Percentiles rank a stretch among this genome's conserved stretches.
These are phyloP conservation scores for Plasmodium cynomolgi DNA, from an alignment of 169 alveolate species.

Conservation along the genomic window DNA sequence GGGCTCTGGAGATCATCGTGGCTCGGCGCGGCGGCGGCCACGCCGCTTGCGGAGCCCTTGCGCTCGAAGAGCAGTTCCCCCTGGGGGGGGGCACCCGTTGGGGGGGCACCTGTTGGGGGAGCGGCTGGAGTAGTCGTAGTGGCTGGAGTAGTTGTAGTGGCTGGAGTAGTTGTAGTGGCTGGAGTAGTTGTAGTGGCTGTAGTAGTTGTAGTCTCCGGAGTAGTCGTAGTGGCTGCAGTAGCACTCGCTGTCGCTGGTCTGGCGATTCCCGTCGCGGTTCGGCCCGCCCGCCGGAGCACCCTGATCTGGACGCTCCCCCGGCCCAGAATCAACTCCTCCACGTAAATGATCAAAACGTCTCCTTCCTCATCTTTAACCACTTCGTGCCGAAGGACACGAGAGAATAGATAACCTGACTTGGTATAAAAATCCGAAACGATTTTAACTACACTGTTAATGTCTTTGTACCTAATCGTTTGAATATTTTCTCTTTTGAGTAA, in stretches of 20 bases:
- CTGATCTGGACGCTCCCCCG: conserved; percentile 27
- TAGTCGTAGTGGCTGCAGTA: too few relatives aligned
- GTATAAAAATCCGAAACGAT: conserved; percentile 44
- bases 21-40: neutral
- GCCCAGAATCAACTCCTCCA: conserved; percentile 22
- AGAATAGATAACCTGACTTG: conserved; percentile 4
- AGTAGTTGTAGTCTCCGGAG: too few relatives aligned
- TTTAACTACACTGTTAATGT: conserved; percentile 42
- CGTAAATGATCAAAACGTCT: conserved; percentile 21
- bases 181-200: too few relatives aligned
- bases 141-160: neutral
- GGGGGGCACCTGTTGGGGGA: neutral
- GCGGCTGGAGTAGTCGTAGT: neutral
- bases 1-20: conserved; percentile 5
- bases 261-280: too few relatives aligned
- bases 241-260: too few relatives aligned
- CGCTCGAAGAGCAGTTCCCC: conserved; percentile 24
- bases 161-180: neutral
- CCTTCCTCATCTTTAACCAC: neutral
- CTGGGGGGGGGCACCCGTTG: neutral
- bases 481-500: conserved; percentile 24
- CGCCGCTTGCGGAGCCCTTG: neutral
- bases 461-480: conserved; percentile 23
- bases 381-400: conserved; percentile 45
- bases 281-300: neutral